These are phyloP conservation scores for Quercus wislizeni DNA, from an alignment of 306 rosid species.

Conservation along the genomic window DNA sequence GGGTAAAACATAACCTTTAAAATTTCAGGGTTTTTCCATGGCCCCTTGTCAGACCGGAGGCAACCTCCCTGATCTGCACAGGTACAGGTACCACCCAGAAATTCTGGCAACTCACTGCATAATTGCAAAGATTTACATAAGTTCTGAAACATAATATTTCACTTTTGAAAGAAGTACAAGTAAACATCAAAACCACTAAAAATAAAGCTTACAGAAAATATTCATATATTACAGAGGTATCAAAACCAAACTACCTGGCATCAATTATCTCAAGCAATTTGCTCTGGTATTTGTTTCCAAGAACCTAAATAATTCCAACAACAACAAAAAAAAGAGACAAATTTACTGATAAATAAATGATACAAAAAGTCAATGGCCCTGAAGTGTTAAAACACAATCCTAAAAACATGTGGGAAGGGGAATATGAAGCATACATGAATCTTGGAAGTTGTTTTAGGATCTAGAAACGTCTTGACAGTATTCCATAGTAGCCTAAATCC, in stretches of 20 bases:
- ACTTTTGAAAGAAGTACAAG: constrained; percentile 9
- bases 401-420: neutral
- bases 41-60: constrained; percentile 95
- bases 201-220: neutral
- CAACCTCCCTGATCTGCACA: constrained; percentile 93
- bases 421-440: constrained; percentile 64
- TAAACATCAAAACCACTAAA: neutral
- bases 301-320: constrained; percentile 55
- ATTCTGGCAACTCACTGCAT: constrained; percentile 92
- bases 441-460: constrained; percentile 95
- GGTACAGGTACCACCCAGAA: constrained; percentile 90
- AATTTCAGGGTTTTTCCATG: constrained; percentile 93
- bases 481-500: constrained; percentile 94
- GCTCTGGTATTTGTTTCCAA: constrained; percentile 94
- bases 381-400: neutral
- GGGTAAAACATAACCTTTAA: constrained; percentile 56
- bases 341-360: neutral
- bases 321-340: neutral
- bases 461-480: constrained; percentile 83
- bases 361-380: constrained; percentile 13
- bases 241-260: constrained; percentile 63
- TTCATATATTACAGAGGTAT: neutral
- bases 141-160: constrained; percentile 2
- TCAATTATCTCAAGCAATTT: constrained; percentile 86
- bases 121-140: constrained; percentile 24